phyloP scores from a whole-genome alignment of 306 rosid genomes.

The Cicer bijugum region DNA sequence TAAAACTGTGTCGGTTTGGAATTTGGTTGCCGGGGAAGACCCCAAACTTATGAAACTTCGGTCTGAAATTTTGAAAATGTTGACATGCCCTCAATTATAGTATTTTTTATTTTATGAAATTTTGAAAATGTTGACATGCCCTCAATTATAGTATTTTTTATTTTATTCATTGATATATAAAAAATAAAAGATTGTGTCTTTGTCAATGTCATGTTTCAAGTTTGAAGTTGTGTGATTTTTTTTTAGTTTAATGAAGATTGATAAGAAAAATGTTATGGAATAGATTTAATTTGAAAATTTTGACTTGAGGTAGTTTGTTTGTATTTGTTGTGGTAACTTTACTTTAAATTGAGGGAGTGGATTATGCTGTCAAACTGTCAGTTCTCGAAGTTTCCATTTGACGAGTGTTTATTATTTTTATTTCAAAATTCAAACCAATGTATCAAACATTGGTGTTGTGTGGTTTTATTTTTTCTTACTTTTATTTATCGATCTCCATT shows the following conservation, averaged over 20 bases:
- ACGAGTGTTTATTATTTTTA: neutral
- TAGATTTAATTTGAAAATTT: constrained; percentile 11
- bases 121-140: too few relatives aligned
- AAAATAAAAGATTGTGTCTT: neutral
- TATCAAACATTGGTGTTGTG: constrained; percentile 15
- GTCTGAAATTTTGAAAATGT: neutral
- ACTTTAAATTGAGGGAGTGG: constrained; percentile 23
- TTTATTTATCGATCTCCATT: constrained; percentile 20
- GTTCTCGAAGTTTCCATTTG: neutral
- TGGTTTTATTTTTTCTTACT: constrained; percentile 1
- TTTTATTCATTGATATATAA: neutral
- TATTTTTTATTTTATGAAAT: too few relatives aligned
- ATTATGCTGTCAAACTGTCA: constrained; percentile 7
- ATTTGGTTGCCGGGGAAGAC: neutral
- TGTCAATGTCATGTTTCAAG: constrained; percentile 25
- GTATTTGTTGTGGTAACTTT: neutral
- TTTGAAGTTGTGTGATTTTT: constrained; percentile 15
- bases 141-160: too few relatives aligned
- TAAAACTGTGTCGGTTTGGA: neutral
- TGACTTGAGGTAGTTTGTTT: neutral
- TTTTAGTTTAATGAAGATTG: constrained; percentile 1
- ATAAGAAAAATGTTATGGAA: neutral
- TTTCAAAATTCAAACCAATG: neutral
- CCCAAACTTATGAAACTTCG: neutral
- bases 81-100: neutral